These are phyloP conservation scores for Thelonectria olida DNA, from an alignment of 2,329 filamentous ascomycete species.

Conservation along the genomic window DNA sequence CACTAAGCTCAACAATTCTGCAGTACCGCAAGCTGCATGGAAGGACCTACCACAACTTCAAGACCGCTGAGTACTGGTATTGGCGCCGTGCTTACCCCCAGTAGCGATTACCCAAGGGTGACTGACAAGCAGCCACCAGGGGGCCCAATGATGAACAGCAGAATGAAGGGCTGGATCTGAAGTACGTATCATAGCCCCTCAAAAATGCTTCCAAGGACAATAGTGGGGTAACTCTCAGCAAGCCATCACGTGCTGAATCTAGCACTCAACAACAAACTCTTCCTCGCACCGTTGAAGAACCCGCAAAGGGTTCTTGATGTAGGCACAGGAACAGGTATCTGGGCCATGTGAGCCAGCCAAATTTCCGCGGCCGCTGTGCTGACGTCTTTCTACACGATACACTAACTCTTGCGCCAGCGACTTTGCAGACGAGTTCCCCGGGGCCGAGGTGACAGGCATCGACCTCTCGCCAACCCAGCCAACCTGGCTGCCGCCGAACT, in stretches of 20 bases:
- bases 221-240: neutral
- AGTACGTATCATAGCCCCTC: slow-evolving; percentile 21
- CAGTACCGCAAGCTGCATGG: slow-evolving; percentile 22
- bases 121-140: too few species aligned
- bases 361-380: neutral
- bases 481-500: slow-evolving; percentile 57
- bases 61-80: neutral
- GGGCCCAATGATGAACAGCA: slow-evolving; percentile 38
- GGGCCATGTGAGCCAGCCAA: neutral
- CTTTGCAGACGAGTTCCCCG: slow-evolving; percentile 52
- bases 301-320: slow-evolving; percentile 51
- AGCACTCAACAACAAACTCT: slow-evolving; percentile 21
- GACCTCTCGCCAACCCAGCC: slow-evolving; percentile 53
- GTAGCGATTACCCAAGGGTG: too few species aligned
- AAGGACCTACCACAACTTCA: slow-evolving; percentile 17
- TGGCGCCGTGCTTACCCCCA: neutral
- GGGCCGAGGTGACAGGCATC: slow-evolving; percentile 56
- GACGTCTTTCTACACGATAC: neutral
- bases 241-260: slow-evolving; percentile 30
- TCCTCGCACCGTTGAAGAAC: slow-evolving; percentile 16
- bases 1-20: slow-evolving; percentile 7
- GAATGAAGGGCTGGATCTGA: slow-evolving; percentile 20
- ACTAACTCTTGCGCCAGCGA: slow-evolving; percentile 52
- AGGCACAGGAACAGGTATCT: slow-evolving; percentile 53
- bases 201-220: slow-evolving; percentile 17